These are phyloP conservation scores for Cordyceps militaris DNA, from an alignment of 2,329 filamentous ascomycete genomes.

Conservation along the genomic window DNA sequence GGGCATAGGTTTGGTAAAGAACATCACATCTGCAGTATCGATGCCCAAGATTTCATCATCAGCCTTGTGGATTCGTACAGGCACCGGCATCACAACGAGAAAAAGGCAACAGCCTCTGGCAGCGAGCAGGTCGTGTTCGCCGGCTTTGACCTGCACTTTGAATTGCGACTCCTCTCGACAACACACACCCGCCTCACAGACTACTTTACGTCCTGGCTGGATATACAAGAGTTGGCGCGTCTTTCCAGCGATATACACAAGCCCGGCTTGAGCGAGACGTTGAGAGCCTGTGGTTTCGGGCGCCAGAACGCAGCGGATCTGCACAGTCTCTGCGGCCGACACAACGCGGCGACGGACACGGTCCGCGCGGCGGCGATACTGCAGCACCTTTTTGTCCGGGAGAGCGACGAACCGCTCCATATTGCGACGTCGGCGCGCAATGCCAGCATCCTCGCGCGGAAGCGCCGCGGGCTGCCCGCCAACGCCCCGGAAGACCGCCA, in stretches of 20 bases:
- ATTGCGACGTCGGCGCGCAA: not conserved
- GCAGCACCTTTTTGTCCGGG: not conserved
- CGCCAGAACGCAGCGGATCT: not conserved
- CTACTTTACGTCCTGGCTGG: slow-evolving; percentile 7
- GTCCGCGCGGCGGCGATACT: not conserved
- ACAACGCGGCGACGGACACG: not conserved
- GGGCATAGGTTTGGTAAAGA: not conserved
- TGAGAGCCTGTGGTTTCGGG: not conserved
- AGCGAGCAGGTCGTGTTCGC: not conserved
- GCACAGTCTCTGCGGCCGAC: not conserved
- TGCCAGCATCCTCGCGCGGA: not conserved
- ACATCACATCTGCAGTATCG: not conserved
- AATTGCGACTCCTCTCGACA: not conserved
- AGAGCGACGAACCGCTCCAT: not conserved
- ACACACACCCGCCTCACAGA: not conserved
- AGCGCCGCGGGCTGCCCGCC: not conserved
- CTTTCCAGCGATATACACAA: not conserved
- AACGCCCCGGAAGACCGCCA: not conserved
- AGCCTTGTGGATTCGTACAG: not conserved
- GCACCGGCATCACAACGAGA: not conserved
- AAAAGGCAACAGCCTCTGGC: not conserved
- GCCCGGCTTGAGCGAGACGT: not conserved
- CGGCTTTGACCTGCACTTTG: not conserved
- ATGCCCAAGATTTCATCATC: not conserved
- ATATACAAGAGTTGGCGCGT: not conserved